Evolutionary conservation across 345 rosid genomes (phyloP).

Genomic region (Eucalyptus tenuipes): DNA sequence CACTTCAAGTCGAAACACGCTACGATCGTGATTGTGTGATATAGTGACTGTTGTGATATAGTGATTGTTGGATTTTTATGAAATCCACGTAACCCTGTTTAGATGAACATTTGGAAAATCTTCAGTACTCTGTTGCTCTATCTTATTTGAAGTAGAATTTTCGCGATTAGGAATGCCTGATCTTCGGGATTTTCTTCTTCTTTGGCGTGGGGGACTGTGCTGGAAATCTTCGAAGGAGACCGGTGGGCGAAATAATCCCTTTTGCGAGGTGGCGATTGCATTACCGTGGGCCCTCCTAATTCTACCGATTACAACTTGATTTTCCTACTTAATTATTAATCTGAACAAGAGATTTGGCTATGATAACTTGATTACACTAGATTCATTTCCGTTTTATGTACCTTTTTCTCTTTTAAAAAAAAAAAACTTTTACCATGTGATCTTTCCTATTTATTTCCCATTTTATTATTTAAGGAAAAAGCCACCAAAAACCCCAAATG

Average conservation of each 20-base stretch:
- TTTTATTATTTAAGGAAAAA: too few relatives aligned
- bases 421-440: neutral
- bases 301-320: neutral
- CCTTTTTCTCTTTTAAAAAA: neutral
- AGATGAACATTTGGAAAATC: neutral
- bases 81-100: neutral
- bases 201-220: neutral
- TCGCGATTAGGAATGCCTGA: neutral
- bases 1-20: neutral
- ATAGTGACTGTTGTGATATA: neutral
- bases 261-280: neutral
- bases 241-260: neutral
- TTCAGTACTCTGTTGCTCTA: neutral
- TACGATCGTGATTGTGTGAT: neutral
- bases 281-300: neutral
- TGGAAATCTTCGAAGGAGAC: neutral
- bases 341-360: neutral
- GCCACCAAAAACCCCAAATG: too few relatives aligned
- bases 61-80: neutral
- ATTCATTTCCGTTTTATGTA: neutral
- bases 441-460: neutral
- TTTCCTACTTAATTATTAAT: neutral
- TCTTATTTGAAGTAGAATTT: neutral
- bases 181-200: neutral
- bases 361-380: neutral